phyloP scores from a whole-genome alignment of 768 basidiomycete species.

The Suillus placidus region DNA sequence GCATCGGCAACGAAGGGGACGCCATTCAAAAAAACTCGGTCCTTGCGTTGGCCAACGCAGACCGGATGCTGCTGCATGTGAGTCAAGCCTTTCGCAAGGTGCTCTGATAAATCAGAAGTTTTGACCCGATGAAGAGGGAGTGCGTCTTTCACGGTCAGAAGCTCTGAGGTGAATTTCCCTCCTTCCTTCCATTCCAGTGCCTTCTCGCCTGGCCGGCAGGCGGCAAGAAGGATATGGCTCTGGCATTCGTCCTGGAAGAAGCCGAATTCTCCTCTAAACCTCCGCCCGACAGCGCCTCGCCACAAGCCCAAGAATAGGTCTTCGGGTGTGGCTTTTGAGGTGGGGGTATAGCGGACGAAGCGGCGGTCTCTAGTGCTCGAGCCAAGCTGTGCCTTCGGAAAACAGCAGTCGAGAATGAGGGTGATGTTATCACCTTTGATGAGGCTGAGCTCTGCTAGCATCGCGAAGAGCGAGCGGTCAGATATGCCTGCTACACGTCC shows the following conservation, averaged over 20 bases:
- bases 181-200: slow-evolving; percentile 66
- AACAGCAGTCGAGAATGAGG: slow-evolving; percentile 67
- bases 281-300: slow-evolving; percentile 46
- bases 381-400: slow-evolving; percentile 46
- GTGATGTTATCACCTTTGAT: slow-evolving; percentile 73
- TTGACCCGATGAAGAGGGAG: slow-evolving; percentile 57
- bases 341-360: slow-evolving; percentile 61
- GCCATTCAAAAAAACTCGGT: slow-evolving; percentile 56
- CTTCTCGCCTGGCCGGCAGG: slow-evolving; percentile 54
- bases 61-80: slow-evolving; percentile 47
- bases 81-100: slow-evolving; percentile 41
- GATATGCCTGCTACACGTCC: slow-evolving; percentile 64
- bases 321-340: slow-evolving; percentile 52
- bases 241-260: slow-evolving; percentile 45
- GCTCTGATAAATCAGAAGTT: slow-evolving; percentile 50
- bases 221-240: slow-evolving; percentile 59
- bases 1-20: slow-evolving; percentile 57
- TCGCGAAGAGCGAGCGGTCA: slow-evolving; percentile 63
- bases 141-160: slow-evolving; percentile 49
- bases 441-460: slow-evolving; percentile 57
- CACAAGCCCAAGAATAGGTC: slow-evolving; percentile 61
- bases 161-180: slow-evolving; percentile 60
- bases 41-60: slow-evolving; percentile 51
- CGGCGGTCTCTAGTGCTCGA: slow-evolving; percentile 47
- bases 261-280: slow-evolving; percentile 40